Evolutionary conservation across 352 stramenopile genomes (phyloP).

Genomic region (Pythium coloratum): DNA sequence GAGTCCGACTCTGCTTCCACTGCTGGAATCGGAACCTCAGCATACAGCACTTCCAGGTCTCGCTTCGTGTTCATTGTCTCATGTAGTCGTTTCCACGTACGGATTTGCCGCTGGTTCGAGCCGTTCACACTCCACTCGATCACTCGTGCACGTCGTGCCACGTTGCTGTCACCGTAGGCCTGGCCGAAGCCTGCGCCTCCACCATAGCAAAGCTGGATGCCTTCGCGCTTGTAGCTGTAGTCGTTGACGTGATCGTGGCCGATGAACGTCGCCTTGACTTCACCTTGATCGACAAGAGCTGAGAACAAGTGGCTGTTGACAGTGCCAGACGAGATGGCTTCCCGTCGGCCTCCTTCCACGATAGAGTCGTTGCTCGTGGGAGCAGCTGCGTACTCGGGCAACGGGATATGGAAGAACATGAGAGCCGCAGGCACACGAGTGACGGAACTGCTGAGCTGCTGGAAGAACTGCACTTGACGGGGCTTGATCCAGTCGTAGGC

Average conservation of each 20-base stretch:
- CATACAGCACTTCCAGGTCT: background rate
- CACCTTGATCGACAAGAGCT: constrained; percentile 23
- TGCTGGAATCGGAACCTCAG: background rate
- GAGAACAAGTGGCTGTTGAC: constrained; percentile 24
- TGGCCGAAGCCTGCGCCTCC: background rate
- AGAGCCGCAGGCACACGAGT: background rate
- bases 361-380: background rate
- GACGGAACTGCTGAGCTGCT: constrained; percentile 5
- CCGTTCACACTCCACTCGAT: background rate
- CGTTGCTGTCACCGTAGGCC: background rate
- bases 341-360: background rate
- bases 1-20: background rate
- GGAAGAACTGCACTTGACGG: constrained; percentile 27
- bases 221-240: constrained; percentile 1
- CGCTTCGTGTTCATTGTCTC: background rate
- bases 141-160: background rate
- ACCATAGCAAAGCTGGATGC: background rate
- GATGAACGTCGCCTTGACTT: constrained; percentile 38
- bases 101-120: background rate
- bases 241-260: constrained; percentile 19
- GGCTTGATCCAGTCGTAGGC: constrained; percentile 31
- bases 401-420: constrained; percentile 33
- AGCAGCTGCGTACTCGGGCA: constrained; percentile 24
- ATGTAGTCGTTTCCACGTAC: background rate
- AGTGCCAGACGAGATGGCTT: constrained; percentile 11